Evolutionary conservation across 2,329 filamentous ascomycete species (phyloP).

Genomic region (Pseudofabraea citricarpa): DNA sequence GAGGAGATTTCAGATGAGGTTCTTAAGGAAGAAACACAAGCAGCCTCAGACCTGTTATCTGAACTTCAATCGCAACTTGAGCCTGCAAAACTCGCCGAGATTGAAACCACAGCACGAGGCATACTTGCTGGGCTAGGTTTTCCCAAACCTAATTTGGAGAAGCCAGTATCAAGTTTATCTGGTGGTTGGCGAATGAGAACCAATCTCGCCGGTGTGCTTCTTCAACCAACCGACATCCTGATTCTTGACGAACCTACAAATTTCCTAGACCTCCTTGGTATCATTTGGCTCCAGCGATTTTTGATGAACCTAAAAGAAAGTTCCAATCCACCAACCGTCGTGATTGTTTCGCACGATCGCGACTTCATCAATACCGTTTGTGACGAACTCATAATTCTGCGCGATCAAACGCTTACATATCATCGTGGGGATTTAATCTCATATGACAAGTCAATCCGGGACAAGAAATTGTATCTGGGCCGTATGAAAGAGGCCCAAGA

Average conservation of each 20-base stretch:
- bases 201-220: slow-evolving; percentile 58
- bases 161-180: slow-evolving; percentile 61
- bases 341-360: slow-evolving; percentile 81
- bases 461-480: slow-evolving; percentile 61
- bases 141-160: slow-evolving; percentile 53
- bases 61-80: slow-evolving; percentile 66
- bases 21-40: slow-evolving; percentile 61
- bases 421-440: slow-evolving; percentile 71
- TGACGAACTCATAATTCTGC: slow-evolving; percentile 69
- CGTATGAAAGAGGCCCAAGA: slow-evolving; percentile 81
- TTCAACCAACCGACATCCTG: slow-evolving; percentile 71
- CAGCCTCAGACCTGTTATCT: slow-evolving; percentile 64
- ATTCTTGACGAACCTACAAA: slow-evolving; percentile 87
- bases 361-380: slow-evolving; percentile 75
- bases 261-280: slow-evolving; percentile 76
- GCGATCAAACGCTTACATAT: slow-evolving; percentile 65
- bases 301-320: slow-evolving; percentile 52
- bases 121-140: slow-evolving; percentile 71
- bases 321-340: slow-evolving; percentile 56
- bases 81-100: slow-evolving; percentile 55
- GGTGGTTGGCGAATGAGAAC: slow-evolving; percentile 75
- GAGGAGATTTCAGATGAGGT: slow-evolving; percentile 50
- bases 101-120: slow-evolving; percentile 61
- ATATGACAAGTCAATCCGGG: slow-evolving; percentile 65
- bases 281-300: slow-evolving; percentile 79